phyloP scores from a whole-genome alignment of 257 asterid species.

The Eucommia ulmoides region DNA sequence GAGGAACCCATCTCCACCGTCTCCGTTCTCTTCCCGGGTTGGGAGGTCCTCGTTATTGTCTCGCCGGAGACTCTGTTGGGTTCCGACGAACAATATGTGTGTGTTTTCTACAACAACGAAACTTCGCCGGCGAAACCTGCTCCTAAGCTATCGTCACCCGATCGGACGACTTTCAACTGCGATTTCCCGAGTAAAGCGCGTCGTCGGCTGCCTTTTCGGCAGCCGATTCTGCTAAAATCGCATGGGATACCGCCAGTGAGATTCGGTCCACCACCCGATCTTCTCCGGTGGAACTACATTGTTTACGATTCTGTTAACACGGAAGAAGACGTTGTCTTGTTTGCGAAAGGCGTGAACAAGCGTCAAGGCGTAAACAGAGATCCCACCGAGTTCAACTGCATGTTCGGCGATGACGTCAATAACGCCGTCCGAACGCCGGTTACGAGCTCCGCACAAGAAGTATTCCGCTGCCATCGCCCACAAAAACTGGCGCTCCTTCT shows the following conservation, averaged over 20 bases:
- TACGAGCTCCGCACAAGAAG: slow-evolving; percentile 66
- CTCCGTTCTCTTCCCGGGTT: slow-evolving; percentile 57
- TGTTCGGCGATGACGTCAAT: slow-evolving; percentile 31
- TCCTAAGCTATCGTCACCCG: slow-evolving; percentile 40
- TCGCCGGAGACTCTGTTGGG: slow-evolving; percentile 18
- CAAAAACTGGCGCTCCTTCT: slow-evolving; percentile 6
- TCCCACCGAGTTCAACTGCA: slow-evolving; percentile 48
- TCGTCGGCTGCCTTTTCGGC: slow-evolving; percentile 32
- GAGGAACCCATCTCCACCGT: slow-evolving; percentile 19
- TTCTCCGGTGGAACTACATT: slow-evolving; percentile 35
- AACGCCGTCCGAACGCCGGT: slow-evolving; percentile 50
- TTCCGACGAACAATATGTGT: slow-evolving; percentile 18
- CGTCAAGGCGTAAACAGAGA: slow-evolving; percentile 43
- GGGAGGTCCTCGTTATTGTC: slow-evolving; percentile 63
- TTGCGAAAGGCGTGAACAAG: slow-evolving; percentile 60
- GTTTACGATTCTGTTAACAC: slow-evolving; percentile 66
- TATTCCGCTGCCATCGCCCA: slow-evolving; percentile 70
- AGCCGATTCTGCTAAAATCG: slow-evolving; percentile 30
- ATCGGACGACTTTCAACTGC: slow-evolving; percentile 46
- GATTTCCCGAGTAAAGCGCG: slow-evolving; percentile 30
- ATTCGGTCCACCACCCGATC: slow-evolving; percentile 10
- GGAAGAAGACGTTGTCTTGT: slow-evolving; percentile 53
- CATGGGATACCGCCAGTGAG: slow-evolving; percentile 4
- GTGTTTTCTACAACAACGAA: slow-evolving; percentile 30
- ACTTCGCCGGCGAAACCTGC: slow-evolving; percentile 30